A percentile compares a stretch with the other conserved stretches of the same genome.
phyloP scores from a whole-genome alignment of 2,329 filamentous ascomycete genomes.

The Pyricularia sp. region DNA sequence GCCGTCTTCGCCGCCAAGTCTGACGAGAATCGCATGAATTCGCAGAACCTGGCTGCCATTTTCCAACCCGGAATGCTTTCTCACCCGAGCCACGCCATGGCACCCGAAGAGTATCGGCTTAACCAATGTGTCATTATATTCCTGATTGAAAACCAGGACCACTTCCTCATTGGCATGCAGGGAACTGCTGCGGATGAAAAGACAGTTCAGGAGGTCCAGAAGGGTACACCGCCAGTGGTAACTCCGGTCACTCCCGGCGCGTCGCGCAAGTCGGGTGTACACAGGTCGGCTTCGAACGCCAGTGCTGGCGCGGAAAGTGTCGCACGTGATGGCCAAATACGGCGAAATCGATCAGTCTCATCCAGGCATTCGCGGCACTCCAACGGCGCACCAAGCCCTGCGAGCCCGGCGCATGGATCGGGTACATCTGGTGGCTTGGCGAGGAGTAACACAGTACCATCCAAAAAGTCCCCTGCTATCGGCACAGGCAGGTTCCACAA shows the following conservation, averaged over 20 bases:
- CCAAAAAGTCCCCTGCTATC: conserved; percentile 73
- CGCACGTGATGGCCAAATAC: conserved; percentile 66
- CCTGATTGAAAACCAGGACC: conserved; percentile 95
- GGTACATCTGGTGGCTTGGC: conserved; percentile 45
- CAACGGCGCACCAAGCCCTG: conserved; percentile 60
- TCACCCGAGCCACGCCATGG: conserved; percentile 91
- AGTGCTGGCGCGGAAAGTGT: conserved; percentile 85
- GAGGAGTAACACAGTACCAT: conserved; percentile 85
- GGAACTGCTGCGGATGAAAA: conserved; percentile 94
- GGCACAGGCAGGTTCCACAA: conserved; percentile 55
- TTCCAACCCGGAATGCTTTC: conserved; percentile 96
- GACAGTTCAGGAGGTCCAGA: conserved; percentile 53
- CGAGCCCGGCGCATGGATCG: conserved; percentile 45
- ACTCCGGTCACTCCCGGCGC: conserved; percentile 34
- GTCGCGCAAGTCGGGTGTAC: conserved; percentile 40
- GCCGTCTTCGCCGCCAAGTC: conserved; percentile 97
- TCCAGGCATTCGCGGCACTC: conserved; percentile 78
- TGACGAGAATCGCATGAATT: conserved; percentile 94
- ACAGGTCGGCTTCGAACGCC: conserved; percentile 74
- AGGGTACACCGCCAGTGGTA: conserved; percentile 54
- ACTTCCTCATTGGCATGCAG: conserved; percentile 97
- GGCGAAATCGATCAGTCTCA: conserved; percentile 85
- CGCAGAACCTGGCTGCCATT: conserved; percentile 86
- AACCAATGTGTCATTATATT: conserved; percentile 98
- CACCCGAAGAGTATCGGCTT: conserved; percentile 83